Evolutionary conservation across 177 flowering plant species (phyloP), one percentile per base, ranked within the genome.

Genomic region (Vitis hybrid): DNA sequence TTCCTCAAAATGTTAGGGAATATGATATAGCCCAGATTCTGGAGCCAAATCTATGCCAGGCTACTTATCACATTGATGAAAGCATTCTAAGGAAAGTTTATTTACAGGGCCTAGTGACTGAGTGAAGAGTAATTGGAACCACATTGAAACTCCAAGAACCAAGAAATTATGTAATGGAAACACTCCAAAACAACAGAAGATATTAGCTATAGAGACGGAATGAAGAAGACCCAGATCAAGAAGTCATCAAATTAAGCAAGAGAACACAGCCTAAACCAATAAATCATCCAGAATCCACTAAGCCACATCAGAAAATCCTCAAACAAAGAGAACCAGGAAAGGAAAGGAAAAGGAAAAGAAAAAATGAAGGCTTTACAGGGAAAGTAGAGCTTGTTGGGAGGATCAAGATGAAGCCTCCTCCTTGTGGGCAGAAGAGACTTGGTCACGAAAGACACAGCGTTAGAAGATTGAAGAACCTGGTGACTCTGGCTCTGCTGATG

Each of bases 341-440:
- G 62, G 50, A 18, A 53, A 48, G 15, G 29, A 65, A 50, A 63
- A 0, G 52, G 49, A 16, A 54, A 57, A 22, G 11, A 34, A 12
- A 48, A 16, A 10, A 14, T 16, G 62, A 55, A 31, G 22, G 12
- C 7, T 72, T 50, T 74, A 83, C 86, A 83, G 18, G 86, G 84
- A 61, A 83, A 83, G 74, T 66, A 83, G 71, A 83, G 82, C 77
- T 81, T 81, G 59, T 59, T 79, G 53, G 86, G 59, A 55, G 86
- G 84, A 76, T 83, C 86, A 58, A 83, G 86, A 62, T 73, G 73
- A 58, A 83, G 81, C 50, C 86, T 71, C n/a, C 86, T 65, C 57
- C 81, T 71, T 10, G 84, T 64, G n/a, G 84, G 84, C 68, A 81
- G 75, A 59, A 83, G 64, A 45, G 86, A 81, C 66, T 76, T 83